These are phyloP conservation scores for Brassica hybrid DNA, from an alignment of 441 rosid species.

Conservation along the genomic window DNA sequence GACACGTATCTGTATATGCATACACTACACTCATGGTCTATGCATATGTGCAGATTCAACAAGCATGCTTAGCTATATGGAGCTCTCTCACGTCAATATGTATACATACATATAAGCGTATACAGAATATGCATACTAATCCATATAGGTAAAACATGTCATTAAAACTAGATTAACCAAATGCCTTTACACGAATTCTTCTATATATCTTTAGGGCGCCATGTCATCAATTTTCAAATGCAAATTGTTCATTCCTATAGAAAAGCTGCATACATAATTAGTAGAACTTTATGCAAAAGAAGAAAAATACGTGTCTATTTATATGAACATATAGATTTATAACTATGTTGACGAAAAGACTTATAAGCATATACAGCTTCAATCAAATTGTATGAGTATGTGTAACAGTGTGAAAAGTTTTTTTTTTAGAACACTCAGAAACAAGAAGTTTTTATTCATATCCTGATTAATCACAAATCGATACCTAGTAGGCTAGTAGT, in stretches of 20 bases:
- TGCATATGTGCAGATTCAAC: neutral
- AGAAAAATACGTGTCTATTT: neutral
- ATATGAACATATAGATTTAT: neutral
- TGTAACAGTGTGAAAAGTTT: neutral
- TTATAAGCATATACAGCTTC: neutral
- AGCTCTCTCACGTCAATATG: neutral
- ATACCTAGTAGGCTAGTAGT: neutral
- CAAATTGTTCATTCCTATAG: neutral
- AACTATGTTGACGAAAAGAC: neutral
- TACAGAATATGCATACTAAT: neutral
- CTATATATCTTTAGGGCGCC: neutral
- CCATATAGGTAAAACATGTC: neutral
- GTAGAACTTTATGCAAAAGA: neutral
- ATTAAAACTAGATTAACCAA: neutral
- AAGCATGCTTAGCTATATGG: constrained; percentile 2
- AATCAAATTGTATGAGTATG: neutral
- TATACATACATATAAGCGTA: constrained; percentile 5
- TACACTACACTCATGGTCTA: neutral
- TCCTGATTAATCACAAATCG: neutral
- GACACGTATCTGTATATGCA: neutral
- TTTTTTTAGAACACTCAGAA: neutral
- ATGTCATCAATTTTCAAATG: neutral
- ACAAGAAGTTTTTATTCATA: neutral
- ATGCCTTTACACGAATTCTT: constrained; percentile 11
- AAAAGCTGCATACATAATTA: neutral